Evolutionary conservation across 495 filamentous ascomycete species (phyloP).

Genomic region (Acidomyces sp.): DNA sequence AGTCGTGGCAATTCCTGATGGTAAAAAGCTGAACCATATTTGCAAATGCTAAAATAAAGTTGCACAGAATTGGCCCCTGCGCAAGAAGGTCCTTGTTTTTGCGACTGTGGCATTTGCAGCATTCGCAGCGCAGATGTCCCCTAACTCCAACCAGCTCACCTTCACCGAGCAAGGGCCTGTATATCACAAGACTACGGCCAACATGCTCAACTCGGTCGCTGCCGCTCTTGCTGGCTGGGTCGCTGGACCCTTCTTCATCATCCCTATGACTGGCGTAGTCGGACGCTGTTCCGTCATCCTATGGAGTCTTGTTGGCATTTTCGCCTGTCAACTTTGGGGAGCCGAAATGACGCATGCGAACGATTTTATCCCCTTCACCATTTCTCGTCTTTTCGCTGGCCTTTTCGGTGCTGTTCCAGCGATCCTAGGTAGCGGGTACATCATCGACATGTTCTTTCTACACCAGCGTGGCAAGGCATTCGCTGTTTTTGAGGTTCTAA

Average conservation of each 20-base stretch:
- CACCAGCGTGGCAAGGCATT: constrained; percentile 13
- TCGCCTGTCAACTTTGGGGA: constrained; percentile 4
- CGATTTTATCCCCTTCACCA: constrained; percentile 6
- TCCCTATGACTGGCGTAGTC: constrained; percentile 1
- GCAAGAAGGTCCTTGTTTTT: background rate
- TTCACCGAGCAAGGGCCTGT: constrained; percentile 2
- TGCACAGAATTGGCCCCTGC: constrained; percentile 3
- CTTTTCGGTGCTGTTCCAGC: constrained; percentile 11
- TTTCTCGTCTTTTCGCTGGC: constrained; percentile 8
- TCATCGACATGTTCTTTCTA: constrained; percentile 15
- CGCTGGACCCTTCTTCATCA: constrained; percentile 4
- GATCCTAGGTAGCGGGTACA: constrained; percentile 1
- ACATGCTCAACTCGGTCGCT: constrained; percentile 3
- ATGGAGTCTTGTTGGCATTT: constrained; percentile 1
- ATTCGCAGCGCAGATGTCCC: constrained; percentile 1
- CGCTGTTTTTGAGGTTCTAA: constrained; percentile 1
- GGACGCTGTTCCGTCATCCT: constrained; percentile 3
- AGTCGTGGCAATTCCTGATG: background rate
- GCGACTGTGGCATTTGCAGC: background rate
- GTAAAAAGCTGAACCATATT: background rate
- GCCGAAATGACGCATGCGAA: constrained; percentile 8
- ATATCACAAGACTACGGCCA: constrained; percentile 1
- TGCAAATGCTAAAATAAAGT: background rate
- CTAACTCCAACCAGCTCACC: constrained; percentile 5
- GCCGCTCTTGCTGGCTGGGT: constrained; percentile 1